Evolutionary conservation across 1,284 basidiomycete species (phyloP).

Genomic region (Tremellales sp.): DNA sequence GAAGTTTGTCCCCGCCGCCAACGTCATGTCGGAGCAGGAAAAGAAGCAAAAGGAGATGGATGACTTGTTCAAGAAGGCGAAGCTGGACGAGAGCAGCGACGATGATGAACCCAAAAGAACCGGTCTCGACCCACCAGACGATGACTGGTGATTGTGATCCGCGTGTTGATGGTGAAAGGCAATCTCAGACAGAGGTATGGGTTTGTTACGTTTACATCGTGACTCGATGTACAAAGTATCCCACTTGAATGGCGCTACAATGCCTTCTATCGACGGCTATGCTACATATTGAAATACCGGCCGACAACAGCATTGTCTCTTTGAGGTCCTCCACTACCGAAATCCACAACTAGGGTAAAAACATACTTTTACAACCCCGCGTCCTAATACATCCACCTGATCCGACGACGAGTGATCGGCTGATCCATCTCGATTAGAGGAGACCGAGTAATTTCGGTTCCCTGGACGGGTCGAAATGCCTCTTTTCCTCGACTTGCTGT

Average conservation of each 20-base stretch:
- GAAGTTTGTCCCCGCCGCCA: slow-evolving; percentile 40
- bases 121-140: slow-evolving; percentile 38
- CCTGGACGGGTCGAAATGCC: slow-evolving; percentile 41
- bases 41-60: slow-evolving; percentile 44
- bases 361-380: neutral
- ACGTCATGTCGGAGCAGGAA: slow-evolving; percentile 41
- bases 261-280: neutral
- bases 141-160: slow-evolving; percentile 32
- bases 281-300: neutral
- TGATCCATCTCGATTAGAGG: slow-evolving; percentile 9
- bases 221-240: too few relatives aligned
- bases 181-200: neutral
- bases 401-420: neutral
- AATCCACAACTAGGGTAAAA: neutral
- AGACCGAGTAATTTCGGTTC: slow-evolving; percentile 40
- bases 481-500: slow-evolving; percentile 7
- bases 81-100: slow-evolving; percentile 34
- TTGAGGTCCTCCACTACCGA: too few relatives aligned
- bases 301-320: neutral
- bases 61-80: slow-evolving; percentile 40
- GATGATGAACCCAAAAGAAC: slow-evolving; percentile 24
- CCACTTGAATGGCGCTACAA: neutral
- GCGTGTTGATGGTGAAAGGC: neutral
- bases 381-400: neutral
- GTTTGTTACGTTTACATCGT: neutral